phyloP scores from a whole-genome alignment of 306 rosid genomes.

The Castanea mollissima region DNA sequence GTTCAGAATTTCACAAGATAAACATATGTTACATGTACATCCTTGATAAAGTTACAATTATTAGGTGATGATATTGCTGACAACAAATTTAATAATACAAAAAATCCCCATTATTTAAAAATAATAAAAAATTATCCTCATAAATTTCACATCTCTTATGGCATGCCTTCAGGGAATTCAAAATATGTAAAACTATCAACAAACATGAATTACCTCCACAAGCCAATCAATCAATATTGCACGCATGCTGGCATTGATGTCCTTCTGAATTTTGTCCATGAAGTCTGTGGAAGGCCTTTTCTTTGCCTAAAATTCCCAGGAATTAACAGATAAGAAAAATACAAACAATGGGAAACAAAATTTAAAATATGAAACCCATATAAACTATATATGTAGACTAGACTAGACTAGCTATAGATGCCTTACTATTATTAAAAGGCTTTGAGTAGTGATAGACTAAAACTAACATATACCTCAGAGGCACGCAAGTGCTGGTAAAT shows the following conservation, averaged over 20 bases:
- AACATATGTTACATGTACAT: neutral
- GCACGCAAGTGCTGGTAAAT: slow-evolving; percentile 90
- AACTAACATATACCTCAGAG: slow-evolving; percentile 62
- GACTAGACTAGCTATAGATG: neutral
- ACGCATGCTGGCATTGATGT: slow-evolving; percentile 82
- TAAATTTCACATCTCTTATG: neutral
- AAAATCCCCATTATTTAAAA: neutral
- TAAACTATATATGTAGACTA: neutral
- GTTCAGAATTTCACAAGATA: slow-evolving; percentile 18
- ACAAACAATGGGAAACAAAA: neutral
- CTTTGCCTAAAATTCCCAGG: slow-evolving; percentile 51
- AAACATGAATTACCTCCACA: slow-evolving; percentile 66
- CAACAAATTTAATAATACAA: neutral
- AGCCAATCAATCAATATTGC: slow-evolving; percentile 92
- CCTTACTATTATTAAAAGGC: neutral
- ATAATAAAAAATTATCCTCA: neutral
- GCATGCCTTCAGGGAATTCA: neutral
- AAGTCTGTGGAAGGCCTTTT: slow-evolving; percentile 84
- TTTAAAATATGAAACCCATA: neutral
- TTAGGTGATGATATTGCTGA: neutral
- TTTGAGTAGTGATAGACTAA: neutral
- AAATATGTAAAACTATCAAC: neutral
- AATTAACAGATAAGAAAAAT: neutral
- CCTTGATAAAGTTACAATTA: neutral
- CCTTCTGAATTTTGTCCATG: slow-evolving; percentile 89